Percentiles rank a stretch among this genome's conserved stretches.
These are phyloP conservation scores for Pseudocohnilembus persalinus DNA, from an alignment of 169 alveolate species.

Conservation along the genomic window DNA sequence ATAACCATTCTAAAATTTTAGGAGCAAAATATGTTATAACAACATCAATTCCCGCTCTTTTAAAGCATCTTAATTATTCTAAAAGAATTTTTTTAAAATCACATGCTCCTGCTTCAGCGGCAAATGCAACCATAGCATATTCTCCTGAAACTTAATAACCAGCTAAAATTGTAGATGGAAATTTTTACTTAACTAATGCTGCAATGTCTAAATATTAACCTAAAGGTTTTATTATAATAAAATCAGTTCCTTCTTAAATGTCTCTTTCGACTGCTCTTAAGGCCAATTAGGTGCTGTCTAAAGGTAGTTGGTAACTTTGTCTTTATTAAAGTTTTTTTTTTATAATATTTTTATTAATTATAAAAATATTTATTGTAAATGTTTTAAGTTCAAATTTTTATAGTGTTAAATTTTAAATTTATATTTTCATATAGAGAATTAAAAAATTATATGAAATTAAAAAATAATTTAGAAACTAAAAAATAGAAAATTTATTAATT, in stretches of 20 bases:
- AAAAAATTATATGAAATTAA: no score
- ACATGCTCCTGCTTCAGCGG: constrained; percentile 71
- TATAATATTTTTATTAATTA: no score
- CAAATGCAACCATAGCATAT: constrained; percentile 78
- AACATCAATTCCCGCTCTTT: constrained; percentile 90
- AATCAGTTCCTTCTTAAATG: constrained; percentile 82
- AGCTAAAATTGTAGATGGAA: constrained; percentile 60
- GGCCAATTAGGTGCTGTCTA: constrained; percentile 49
- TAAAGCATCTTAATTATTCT: constrained; percentile 76
- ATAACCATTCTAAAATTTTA: constrained; percentile 58
- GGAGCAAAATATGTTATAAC: constrained; percentile 84
- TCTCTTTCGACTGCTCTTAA: constrained; percentile 68
- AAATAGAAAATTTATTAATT: no score
- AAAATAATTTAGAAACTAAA: no score
- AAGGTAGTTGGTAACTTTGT: constrained; percentile 33
- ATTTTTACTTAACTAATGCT: constrained; percentile 52
- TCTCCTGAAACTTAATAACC: constrained; percentile 85
- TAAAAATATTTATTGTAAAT: no score
- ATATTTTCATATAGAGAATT: no score
- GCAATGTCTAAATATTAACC: constrained; percentile 73
- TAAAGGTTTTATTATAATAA: constrained; percentile 85
- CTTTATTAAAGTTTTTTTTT: neutral
- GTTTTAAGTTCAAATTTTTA: no score
- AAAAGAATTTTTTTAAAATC: constrained; percentile 81
- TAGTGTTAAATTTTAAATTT: no score